Base-by-base conservation (phyloP, 805 yeast genomes). In the Starmerella apis region DNA sequence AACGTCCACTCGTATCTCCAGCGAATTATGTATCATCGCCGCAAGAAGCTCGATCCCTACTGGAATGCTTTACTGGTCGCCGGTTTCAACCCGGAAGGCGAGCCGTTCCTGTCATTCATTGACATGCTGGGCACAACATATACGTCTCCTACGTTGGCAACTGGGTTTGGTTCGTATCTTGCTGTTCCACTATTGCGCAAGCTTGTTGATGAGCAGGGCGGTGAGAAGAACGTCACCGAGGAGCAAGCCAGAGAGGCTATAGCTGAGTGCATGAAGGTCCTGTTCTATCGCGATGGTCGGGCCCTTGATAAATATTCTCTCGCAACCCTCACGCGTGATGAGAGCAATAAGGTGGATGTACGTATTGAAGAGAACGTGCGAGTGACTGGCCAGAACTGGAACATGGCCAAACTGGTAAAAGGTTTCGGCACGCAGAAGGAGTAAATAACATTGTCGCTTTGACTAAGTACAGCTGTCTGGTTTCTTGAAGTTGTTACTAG, bases 21-120 rank as follows among this genome's bases (percentile, higher is more conserved):
- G 43, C 78, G 83, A 52, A 81, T 90, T 39, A 73, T 90, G 74
- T 92, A 92, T 69, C 72, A 76, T 57, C 81, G 97, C 68, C 78
- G 99, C 68, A 76, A 83, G 47, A 87, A 92, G 68, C 81, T 92
- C 90, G 79, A 92, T 65, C 99, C 99, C 22, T 73, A 87, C 56
- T 92, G 97, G 97, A 92, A 92, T 68, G 83, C 97, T 1, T 70
- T 84, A 33, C 73, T 92, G 50, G 96, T 92, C 47, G 96, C 87
- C 13, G 99, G 99, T 9, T 73, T 83, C 59, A 83, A 83, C 63
- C 79, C 76, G 56, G 79, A 79, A 36, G 74, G 70, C 43, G 73
- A 77, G 58, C 86, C 92, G 41, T 84, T 83, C 60, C 73, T 92
- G 62, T 80, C 81, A 58, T 88, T 85, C 63, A 94, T 87, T 42